phyloP scores from a whole-genome alignment of 179 eudicot species.

The Vitellaria paradoxa region DNA sequence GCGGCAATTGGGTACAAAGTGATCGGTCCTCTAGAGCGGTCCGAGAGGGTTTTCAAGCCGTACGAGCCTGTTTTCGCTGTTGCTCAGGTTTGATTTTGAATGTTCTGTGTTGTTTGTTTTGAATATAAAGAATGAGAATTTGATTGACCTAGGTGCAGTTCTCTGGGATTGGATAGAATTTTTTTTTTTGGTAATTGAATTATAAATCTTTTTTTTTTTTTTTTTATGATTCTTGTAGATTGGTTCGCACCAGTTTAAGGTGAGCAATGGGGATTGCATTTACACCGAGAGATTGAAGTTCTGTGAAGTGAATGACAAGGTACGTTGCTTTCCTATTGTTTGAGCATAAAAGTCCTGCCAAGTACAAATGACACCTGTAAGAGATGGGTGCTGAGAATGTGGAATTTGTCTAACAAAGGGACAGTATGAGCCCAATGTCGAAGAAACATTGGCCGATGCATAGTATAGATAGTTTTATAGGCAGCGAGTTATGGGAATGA shows the following conservation, averaged over 20 bases:
- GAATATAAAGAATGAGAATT: slow-evolving; percentile 1
- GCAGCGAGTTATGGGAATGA: too few relatives aligned
- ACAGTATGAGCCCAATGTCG: too few relatives aligned
- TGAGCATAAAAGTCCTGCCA: too few relatives aligned
- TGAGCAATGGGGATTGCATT: slow-evolving; percentile 87
- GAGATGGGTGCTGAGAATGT: too few relatives aligned
- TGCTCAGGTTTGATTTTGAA: slow-evolving; percentile 56
- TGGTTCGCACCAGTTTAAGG: slow-evolving; percentile 98
- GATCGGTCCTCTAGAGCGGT: slow-evolving; percentile 54
- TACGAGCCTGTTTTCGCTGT: slow-evolving; percentile 78
- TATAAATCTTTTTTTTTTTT: neutral
- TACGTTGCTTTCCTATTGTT: slow-evolving; percentile 18
- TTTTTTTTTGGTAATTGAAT: neutral
- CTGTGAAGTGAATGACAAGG: slow-evolving; percentile 95
- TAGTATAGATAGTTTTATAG: too few relatives aligned
- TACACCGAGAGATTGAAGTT: slow-evolving; percentile 82
- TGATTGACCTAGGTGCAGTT: neutral
- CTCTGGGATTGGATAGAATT: neutral
- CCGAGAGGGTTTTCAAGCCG: slow-evolving; percentile 55
- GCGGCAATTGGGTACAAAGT: slow-evolving; percentile 81
- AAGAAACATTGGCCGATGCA: too few relatives aligned
- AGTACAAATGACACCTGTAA: too few relatives aligned
- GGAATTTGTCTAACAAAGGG: too few relatives aligned
- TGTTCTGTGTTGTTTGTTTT: neutral
- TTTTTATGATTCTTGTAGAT: slow-evolving; percentile 43